A percentile compares a stretch with the other conserved stretches of the same genome.
Conservation (phyloP, 805 yeast genomes). For the Ogataea henricii region DNA sequence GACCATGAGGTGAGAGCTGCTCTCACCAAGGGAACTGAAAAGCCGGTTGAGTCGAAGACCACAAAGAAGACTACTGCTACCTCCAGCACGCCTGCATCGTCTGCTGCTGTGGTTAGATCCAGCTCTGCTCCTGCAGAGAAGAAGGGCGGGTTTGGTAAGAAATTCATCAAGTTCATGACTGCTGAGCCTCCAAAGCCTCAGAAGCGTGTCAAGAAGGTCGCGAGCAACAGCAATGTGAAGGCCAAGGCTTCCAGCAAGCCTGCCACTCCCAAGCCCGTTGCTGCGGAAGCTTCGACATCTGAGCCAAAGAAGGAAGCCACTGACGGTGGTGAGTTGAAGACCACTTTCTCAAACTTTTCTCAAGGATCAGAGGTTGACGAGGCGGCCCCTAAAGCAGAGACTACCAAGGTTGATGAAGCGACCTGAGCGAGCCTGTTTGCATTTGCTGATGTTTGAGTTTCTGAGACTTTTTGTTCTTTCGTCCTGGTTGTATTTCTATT, state of each 20-base stretch:
- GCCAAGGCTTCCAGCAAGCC: slow-evolving; percentile 12
- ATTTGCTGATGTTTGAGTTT: neutral
- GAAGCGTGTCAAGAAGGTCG: slow-evolving; percentile 18
- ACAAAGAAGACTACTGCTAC: slow-evolving; percentile 9
- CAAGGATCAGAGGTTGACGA: slow-evolving; percentile 41
- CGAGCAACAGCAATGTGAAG: slow-evolving; percentile 1
- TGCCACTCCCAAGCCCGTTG: slow-evolving; percentile 9
- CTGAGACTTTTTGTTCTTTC: no score
- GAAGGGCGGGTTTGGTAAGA: slow-evolving; percentile 24
- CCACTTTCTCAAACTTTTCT: slow-evolving; percentile 46
- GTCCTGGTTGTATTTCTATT: slow-evolving; percentile 2
- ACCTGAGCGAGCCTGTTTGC: neutral
- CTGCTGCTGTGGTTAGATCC: slow-evolving; percentile 13
- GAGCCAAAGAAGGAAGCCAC: slow-evolving; percentile 3
- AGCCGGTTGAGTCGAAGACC: neutral
- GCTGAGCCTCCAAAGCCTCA: slow-evolving; percentile 25
- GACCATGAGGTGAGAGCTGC: slow-evolving; percentile 21
- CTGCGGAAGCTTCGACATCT: slow-evolving; percentile 7
- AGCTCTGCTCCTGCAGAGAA: slow-evolving; percentile 11
- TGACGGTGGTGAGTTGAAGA: slow-evolving; percentile 21
- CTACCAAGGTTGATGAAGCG: neutral
- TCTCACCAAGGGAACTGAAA: slow-evolving; percentile 10
- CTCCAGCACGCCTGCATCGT: slow-evolving; percentile 5
- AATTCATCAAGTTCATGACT: slow-evolving; percentile 25
- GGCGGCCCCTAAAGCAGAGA: slow-evolving; percentile 3